phyloP scores from a whole-genome alignment of 805 yeast species.

The Cyberlindnera japonica region DNA sequence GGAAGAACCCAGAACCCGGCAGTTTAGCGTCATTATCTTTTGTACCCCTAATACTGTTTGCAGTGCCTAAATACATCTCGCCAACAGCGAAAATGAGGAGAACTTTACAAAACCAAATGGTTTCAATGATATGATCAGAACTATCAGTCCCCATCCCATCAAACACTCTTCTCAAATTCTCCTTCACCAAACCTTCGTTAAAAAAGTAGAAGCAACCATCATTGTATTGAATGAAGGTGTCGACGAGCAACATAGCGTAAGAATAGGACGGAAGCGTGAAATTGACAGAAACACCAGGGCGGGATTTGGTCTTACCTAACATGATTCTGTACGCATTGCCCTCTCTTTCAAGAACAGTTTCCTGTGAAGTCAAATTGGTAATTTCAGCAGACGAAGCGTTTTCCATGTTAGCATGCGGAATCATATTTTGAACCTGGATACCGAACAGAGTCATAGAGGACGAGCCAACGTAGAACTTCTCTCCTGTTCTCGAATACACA shows the following conservation, averaged over 20 bases:
- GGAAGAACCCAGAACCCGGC: constrained; percentile 78
- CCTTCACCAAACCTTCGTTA: constrained; percentile 75
- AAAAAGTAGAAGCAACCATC: constrained; percentile 84
- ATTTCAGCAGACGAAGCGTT: constrained; percentile 25
- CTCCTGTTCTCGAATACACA: constrained; percentile 73
- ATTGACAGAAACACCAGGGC: constrained; percentile 66
- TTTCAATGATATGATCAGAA: constrained; percentile 58
- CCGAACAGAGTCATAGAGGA: constrained; percentile 83
- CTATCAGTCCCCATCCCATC: constrained; percentile 37
- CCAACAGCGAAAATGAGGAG: constrained; percentile 73
- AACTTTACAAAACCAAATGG: constrained; percentile 79
- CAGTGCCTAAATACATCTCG: constrained; percentile 78
- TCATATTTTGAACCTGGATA: constrained; percentile 66
- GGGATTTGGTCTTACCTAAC: constrained; percentile 61
- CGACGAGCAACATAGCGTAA: constrained; percentile 70
- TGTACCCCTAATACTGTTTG: constrained; percentile 54
- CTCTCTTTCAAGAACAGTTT: constrained; percentile 65
- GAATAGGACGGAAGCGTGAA: constrained; percentile 74
- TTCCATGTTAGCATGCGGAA: constrained; percentile 25
- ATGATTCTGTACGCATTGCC: constrained; percentile 74
- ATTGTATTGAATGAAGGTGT: constrained; percentile 72
- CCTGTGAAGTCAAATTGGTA: constrained; percentile 29
- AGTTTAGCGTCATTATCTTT: constrained; percentile 41
- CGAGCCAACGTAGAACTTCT: constrained; percentile 71
- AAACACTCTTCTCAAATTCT: constrained; percentile 59